Conservation (phyloP, 139 green algal genomes). For the Chlorella sp. region DNA sequence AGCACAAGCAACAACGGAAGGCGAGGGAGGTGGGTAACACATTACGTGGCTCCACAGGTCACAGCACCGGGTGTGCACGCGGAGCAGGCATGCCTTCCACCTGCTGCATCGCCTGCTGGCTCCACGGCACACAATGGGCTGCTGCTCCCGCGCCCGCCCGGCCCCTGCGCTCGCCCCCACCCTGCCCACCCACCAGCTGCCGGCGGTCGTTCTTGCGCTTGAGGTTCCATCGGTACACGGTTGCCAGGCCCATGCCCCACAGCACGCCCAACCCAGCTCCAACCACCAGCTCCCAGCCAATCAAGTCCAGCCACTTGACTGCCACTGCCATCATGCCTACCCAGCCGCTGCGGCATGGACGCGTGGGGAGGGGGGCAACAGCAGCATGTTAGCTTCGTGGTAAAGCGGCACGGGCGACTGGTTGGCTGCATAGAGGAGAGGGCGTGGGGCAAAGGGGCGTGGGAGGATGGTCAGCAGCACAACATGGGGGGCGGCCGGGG, state of each 20-base stretch:
- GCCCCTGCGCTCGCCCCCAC: too few species aligned
- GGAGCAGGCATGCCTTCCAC: too few species aligned
- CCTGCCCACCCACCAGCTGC: constrained; percentile 1
- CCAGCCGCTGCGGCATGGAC: constrained; percentile 2
- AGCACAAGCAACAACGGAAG: neutral
- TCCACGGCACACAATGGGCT: too few species aligned
- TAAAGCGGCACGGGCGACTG: too few species aligned
- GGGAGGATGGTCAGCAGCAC: neutral
- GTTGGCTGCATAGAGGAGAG: too few species aligned
- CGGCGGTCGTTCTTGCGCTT: constrained; percentile 30
- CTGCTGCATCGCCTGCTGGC: too few species aligned
- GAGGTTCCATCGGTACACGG: constrained; percentile 32
- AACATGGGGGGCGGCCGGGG: too few species aligned
- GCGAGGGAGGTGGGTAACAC: too few species aligned
- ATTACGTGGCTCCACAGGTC: too few species aligned
- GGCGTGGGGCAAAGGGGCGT: neutral
- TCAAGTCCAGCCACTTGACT: constrained; percentile 9
- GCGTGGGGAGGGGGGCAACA: neutral
- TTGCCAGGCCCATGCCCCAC: constrained; percentile 21
- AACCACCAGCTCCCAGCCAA: constrained; percentile 8
- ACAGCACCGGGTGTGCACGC: too few species aligned
- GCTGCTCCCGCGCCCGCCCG: too few species aligned
- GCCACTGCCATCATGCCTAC: constrained; percentile 2
- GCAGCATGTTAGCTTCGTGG: too few species aligned
- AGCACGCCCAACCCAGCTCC: constrained; percentile 1